Base-by-base conservation (phyloP, 1,139 yeast genomes). In the Lizanozyma gosingica region DNA sequence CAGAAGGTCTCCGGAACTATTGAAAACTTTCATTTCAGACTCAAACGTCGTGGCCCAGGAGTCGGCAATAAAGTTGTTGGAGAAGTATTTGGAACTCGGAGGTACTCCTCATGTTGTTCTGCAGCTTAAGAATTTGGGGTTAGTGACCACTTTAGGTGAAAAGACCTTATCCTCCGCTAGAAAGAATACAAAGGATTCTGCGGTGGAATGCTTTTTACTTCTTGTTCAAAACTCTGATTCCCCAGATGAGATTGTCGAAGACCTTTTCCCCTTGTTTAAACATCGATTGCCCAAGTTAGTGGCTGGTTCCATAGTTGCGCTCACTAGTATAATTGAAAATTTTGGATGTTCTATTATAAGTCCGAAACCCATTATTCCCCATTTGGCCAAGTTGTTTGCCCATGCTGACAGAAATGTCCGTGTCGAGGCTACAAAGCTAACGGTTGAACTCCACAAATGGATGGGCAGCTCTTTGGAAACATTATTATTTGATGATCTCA, bases 11-110 rank as follows among this genome's bases (percentile, higher is more conserved):
- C 73, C 80, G 1, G 82, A 76, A 14, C 41, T 69, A 11, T 62
- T 79, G 49, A 79, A 74, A 49, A 73, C 71, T 49, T 71, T 80
- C 34, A 78, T 83, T 9, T 69, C 76, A 4, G 99, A 92, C 56
- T 59, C 83, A 35, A 92, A 92, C 57, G 97, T 88, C 14, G 94
- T 85, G 17, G 96, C 98, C 0, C 95, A 88, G 51, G 97, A 92
- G 55, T 65, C 83, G 0, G 97, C 88, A 11, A 65, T 87, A 34
- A 59, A 65, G 11, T 70, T 84, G 4, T 59, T 85, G 18, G 60
- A 62, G 14, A 71, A 75, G n/a, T 75, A 76, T 49, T 63, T 85
- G 41, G 75, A 76, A 51, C 74, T 59, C 52, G 88, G 86, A 2
- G 85, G 82, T 0, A 52, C 73, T 3, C 43, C 60, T 1, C 4